Base-by-base conservation (phyloP, 139 green algal genomes). In the Chara braunii region DNA sequence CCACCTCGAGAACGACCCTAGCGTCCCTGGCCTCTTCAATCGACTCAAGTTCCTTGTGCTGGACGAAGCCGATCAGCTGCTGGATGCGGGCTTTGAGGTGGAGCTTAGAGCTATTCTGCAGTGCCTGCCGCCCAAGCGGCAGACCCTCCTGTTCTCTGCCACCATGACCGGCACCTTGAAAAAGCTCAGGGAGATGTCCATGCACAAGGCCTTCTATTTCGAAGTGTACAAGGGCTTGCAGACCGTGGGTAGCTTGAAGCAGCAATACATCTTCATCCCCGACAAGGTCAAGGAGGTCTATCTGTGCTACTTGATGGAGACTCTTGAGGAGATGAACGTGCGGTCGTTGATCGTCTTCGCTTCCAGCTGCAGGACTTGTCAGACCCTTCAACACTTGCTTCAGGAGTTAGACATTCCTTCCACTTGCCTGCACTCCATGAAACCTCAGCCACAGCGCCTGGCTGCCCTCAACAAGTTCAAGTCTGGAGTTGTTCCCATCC, bases 221-320 rank as follows among this genome's bases (percentile, higher is more conserved):
- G 79, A 94, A 79, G 90, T 86, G 3, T 95, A 97, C 53, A 71
- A 91, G 56, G 90, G 88, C 0, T 70, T 97, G 24, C 69, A 87
- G 43, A 97, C 92, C 7, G 87, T 88, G 9, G 55, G 64, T 24
- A 55, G 5, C 1, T 65, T 97, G 33, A 68, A 67, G 31, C 81
- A 97, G 64, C 55, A 96, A 77, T 97, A 96, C 78, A n/a, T 95
- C 12, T 89, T 97, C 66, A 67, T 97, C 0, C 92, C 91, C 0
- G 70, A 80, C 31, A 95, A 95, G 67, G 80, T 96, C 9, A 97
- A 96, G 77, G 92, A 98, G 54, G 91, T 98, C 28, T 98, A 98
- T 78, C 83, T 98, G 11, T 60, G 75, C 3, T 81, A 97, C 76
- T 40, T 98, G 60, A 82, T 97, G 24, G 56, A 50, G 2, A 37